Evolutionary conservation across 257 asterid genomes (phyloP).

Genomic region (Nemophila menziesii): DNA sequence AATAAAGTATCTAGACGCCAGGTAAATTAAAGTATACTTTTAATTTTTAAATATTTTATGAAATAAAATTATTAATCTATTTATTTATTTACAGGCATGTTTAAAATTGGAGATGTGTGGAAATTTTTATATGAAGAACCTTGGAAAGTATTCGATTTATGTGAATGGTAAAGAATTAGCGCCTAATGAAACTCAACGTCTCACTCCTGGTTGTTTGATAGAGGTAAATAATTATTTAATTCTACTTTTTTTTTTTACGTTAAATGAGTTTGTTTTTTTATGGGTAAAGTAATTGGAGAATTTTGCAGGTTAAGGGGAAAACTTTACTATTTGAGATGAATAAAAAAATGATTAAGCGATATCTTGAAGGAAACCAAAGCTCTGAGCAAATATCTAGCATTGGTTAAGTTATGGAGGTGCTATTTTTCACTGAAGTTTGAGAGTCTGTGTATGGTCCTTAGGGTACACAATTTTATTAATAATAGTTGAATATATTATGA

Average conservation of each 20-base stretch:
- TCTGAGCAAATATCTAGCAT: constrained; percentile 10
- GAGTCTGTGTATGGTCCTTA: not conserved
- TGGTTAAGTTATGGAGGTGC: constrained; percentile 1
- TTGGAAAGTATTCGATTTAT: constrained; percentile 31
- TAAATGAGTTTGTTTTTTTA: too few relatives aligned
- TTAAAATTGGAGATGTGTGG: constrained; percentile 41
- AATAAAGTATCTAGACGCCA: constrained; percentile 68
- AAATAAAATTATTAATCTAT: too few relatives aligned
- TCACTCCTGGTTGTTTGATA: constrained; percentile 42
- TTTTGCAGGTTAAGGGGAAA: constrained; percentile 45
- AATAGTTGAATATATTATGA: too few relatives aligned
- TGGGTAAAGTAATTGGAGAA: not conserved
- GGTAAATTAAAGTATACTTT: constrained; percentile 30
- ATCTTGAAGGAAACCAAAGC: constrained; percentile 13
- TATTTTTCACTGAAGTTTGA: not conserved
- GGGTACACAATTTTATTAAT: too few relatives aligned
- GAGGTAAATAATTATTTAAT: constrained; percentile 29
- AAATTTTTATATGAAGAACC: constrained; percentile 41
- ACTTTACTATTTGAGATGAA: constrained; percentile 42
- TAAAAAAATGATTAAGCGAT: constrained; percentile 20
- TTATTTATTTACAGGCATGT: constrained; percentile 28
- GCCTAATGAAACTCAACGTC: constrained; percentile 21
- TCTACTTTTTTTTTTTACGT: not conserved
- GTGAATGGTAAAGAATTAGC: constrained; percentile 36
- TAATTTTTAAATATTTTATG: not conserved